Evolutionary conservation across 257 asterid genomes (phyloP), one percentile per base, ranked within the genome.

Genomic region (Solanum ahanhuiri): DNA sequence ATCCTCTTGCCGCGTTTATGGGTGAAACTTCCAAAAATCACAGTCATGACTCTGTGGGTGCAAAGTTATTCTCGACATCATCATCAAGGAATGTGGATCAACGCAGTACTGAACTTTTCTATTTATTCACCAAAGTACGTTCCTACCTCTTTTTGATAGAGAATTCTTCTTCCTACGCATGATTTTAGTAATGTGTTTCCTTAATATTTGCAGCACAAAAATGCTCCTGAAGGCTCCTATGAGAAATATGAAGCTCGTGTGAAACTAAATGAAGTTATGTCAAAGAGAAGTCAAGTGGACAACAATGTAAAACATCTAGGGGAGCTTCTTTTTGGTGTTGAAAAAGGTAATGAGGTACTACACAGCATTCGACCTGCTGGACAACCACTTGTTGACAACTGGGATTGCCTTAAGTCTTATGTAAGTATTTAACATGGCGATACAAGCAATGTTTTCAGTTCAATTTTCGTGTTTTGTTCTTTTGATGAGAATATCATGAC

Each of bases 61-160:
- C 51, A 11, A 43, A 10, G 93, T 94, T 57, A 95, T 86, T 91
- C 37, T 54, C 43, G 11, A 93, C 89, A 87, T 85, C 95, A 87
- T 85, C 95, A 82, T 88, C 94, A 64, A 90, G 88, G 89, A 91
- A 89, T 73, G 91, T 93, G 84, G 92, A 94, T 87, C 99, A 96
- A 86, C 95, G 96, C 0, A 98, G 93, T 83, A 95, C 98, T 85
- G 99, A 95, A 89, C 94, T 96, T 45, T 76, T 96, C 85, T 96
- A 96, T 84, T 94, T 93, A 85, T 94, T 98, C 98, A 93, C 92
- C 86, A 96, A 96, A 98, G 99, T 95, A 43, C 9, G 64, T 43
- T 77, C 11, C 34, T 25, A 43, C 25, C 64, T 43, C 37, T 15
- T 25, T 77, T 77, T 7, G 1, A 25, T 43, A 3, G 28, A 15